Evolutionary conservation across 2,329 filamentous ascomycete genomes (phyloP), one percentile per base, ranked within the genome.

Genomic region (Lasiodiplodia hormozganensis): DNA sequence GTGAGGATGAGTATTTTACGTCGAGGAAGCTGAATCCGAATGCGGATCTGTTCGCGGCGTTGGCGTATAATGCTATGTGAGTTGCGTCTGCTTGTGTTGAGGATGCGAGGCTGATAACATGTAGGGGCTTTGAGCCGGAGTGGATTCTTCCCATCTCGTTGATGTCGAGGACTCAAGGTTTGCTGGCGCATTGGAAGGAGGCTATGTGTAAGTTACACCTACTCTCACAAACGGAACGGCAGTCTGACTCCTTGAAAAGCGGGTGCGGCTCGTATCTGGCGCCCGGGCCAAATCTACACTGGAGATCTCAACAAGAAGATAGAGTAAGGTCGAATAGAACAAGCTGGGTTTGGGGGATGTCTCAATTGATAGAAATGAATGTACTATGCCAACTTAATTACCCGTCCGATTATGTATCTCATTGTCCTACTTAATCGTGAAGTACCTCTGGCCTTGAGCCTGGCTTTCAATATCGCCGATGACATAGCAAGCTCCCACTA

Each of bases 41-140:
- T 70, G 82, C 80, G 2, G 82, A 85, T 68, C 75, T 84, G n/a
- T 83, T 80, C 70, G 80, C 79, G 5, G 77, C 77, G 68, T 83
- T 84, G 60, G 74, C 82, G 14, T 83, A 81, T 68, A 80, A 77
- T 0, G 81, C 76, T 4, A 75, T 83, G 79, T 79, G 68, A 70
- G 76, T 72, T 23, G 16, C 4, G 16, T 11, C 10, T 62, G 31
- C 8, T 34, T 34, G 1, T 7, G 1, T 21, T 8, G 49, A 11
- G 6, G 49, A 2, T 52, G 2, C 1, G 2, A 11, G 7, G 12
- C 31, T 21, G 31, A 14, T 8, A 21, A 14, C 6, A 1, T 38
- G 0, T 2, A 62, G 58, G 40, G 58, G 58, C 58, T 62, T 62
- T 4, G 21, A 16, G 23, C 40, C 58, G 18, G 58, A 62, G 25